These are phyloP conservation scores for Colletotrichum kahawae DNA, from an alignment of 2,329 filamentous ascomycete species.

Conservation along the genomic window DNA sequence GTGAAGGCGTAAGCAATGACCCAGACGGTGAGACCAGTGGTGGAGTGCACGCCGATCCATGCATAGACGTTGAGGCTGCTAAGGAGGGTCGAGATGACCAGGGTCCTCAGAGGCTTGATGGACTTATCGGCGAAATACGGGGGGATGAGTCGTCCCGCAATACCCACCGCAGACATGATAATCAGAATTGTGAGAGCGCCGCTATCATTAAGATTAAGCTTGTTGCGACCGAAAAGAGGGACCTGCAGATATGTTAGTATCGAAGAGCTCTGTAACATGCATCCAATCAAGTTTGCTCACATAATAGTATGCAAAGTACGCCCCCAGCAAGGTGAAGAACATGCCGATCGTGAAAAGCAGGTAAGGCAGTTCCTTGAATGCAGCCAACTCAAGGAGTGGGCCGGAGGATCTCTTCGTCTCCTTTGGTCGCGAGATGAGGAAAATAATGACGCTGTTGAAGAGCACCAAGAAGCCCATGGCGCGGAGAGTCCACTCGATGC, in stretches of 20 bases:
- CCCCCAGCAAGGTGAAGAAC: conserved; percentile 16
- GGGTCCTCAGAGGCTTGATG: conserved; percentile 21
- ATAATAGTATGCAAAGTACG: conserved; percentile 19
- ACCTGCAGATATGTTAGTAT: neutral
- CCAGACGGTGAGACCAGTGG: conserved; percentile 35
- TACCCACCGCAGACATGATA: conserved; percentile 22
- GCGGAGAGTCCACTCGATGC: conserved; percentile 64
- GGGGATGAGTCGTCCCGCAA: conserved; percentile 23
- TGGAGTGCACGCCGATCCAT: conserved; percentile 41
- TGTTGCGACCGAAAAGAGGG: neutral
- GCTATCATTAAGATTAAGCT: conserved; percentile 1
- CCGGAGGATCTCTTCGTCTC: neutral
- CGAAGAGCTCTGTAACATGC: rapidly evolving
- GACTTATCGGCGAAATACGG: conserved; percentile 22
- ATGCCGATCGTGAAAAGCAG: conserved; percentile 16
- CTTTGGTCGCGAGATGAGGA: conserved; percentile 5
- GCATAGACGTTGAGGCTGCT: conserved; percentile 17
- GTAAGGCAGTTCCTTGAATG: conserved; percentile 17
- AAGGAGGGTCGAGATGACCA: conserved; percentile 14
- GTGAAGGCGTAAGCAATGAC: conserved; percentile 36
- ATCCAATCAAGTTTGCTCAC: neutral
- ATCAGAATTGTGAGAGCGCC: conserved; percentile 11
- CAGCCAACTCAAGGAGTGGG: conserved; percentile 9
- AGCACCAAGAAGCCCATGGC: conserved; percentile 72
- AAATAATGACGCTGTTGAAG: conserved; percentile 49